Evolutionary conservation across 352 stramenopile genomes (phyloP).

Genomic region (Pythium folliculosum): DNA sequence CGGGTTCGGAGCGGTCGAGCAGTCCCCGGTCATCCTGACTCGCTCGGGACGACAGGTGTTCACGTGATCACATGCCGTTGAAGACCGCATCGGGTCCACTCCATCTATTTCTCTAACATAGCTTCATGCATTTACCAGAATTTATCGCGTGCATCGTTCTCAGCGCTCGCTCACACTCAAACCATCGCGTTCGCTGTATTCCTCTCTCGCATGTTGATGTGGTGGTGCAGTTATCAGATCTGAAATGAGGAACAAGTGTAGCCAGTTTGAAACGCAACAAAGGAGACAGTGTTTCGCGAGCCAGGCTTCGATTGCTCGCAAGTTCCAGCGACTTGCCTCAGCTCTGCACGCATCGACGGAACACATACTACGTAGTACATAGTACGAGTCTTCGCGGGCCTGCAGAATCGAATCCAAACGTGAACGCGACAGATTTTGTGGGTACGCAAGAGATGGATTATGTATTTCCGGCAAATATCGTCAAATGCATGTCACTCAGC

Average conservation of each 20-base stretch:
- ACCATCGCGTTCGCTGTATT: too few species aligned
- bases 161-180: too few species aligned
- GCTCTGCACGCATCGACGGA: neutral
- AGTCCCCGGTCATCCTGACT: neutral
- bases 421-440: too few species aligned
- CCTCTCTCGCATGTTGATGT: too few species aligned
- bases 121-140: too few species aligned
- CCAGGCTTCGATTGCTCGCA: neutral
- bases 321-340: neutral
- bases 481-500: conserved; percentile 7
- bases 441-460: conserved; percentile 14
- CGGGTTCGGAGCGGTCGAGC: neutral
- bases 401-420: too few species aligned
- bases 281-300: neutral
- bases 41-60: neutral
- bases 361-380: too few species aligned
- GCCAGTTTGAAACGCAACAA: conserved; percentile 5
- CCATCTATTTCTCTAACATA: too few species aligned
- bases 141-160: too few species aligned
- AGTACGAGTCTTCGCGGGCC: too few species aligned
- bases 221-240: neutral
- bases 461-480: conserved; percentile 25
- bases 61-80: neutral
- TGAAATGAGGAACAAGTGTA: conserved; percentile 5
- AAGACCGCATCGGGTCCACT: neutral